A percentile compares a stretch with the other conserved stretches of the same genome.
phyloP scores from a whole-genome alignment of 139 green algal genomes.

The Raphidocelis subcapitata region DNA sequence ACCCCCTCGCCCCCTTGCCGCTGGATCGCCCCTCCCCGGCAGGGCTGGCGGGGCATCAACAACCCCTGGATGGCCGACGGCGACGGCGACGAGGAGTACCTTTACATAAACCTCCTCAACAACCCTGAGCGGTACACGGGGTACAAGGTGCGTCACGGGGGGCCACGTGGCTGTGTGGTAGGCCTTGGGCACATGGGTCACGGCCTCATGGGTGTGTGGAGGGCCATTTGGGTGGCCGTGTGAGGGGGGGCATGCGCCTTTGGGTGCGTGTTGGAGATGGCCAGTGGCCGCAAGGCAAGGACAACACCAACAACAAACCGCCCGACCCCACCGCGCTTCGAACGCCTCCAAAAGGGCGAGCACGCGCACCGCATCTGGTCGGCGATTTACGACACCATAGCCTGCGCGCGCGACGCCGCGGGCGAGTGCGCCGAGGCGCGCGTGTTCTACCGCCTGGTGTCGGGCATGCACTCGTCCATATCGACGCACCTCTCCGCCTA shows the following conservation, averaged over 20 bases:
- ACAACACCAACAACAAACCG: too few relatives aligned
- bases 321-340: background rate
- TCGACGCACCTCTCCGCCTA: constrained; percentile 80
- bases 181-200: too few relatives aligned
- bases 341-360: constrained; percentile 62
- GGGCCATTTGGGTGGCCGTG: too few relatives aligned
- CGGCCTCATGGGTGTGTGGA: too few relatives aligned
- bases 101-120: constrained; percentile 92
- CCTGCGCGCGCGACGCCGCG: constrained; percentile 66
- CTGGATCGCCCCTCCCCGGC: constrained; percentile 11
- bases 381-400: constrained; percentile 87
- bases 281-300: too few relatives aligned
- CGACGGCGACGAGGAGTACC: constrained; percentile 77
- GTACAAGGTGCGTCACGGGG: constrained; percentile 58
- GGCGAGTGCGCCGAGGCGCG: constrained; percentile 62
- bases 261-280: too few relatives aligned
- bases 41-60: constrained; percentile 79
- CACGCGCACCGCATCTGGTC: constrained; percentile 88
- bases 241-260: too few relatives aligned
- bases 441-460: constrained; percentile 88
- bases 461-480: constrained; percentile 94
- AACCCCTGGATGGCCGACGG: constrained; percentile 94
- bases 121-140: constrained; percentile 97
- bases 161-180: too few relatives aligned
- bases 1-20: background rate